Conservation (phyloP, 352 stramenopile species). For the Albugo laibachii region DNA sequence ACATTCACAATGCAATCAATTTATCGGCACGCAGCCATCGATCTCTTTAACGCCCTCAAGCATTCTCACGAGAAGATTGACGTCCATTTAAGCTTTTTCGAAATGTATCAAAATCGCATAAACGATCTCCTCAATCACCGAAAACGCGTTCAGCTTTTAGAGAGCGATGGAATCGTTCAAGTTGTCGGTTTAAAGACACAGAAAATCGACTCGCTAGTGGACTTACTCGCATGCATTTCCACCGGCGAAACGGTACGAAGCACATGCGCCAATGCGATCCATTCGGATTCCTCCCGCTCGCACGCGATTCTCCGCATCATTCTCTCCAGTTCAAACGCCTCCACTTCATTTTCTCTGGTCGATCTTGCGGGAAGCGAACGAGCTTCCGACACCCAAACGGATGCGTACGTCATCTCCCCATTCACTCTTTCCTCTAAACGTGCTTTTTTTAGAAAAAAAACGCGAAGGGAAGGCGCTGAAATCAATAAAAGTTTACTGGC, state of each 20-base stretch:
- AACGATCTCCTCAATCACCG: constrained; percentile 86
- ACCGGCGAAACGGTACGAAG: constrained; percentile 72
- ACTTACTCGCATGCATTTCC: constrained; percentile 82
- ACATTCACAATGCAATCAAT: constrained; percentile 87
- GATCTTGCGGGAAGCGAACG: constrained; percentile 90
- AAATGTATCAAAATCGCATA: constrained; percentile 93
- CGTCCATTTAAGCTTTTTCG: constrained; percentile 86
- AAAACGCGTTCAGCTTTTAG: constrained; percentile 78
- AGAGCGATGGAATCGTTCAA: constrained; percentile 85
- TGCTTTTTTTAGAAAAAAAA: constrained; percentile 33
- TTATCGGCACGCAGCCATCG: constrained; percentile 30
- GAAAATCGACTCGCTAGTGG: constrained; percentile 44
- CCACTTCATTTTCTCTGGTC: constrained; percentile 60
- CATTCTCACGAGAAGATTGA: constrained; percentile 10
- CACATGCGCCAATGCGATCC: constrained; percentile 89
- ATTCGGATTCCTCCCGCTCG: constrained; percentile 84
- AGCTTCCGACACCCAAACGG: constrained; percentile 83
- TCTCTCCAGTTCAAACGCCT: too few species aligned
- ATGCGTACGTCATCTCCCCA: constrained; percentile 15
- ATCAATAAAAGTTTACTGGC: constrained; percentile 94
- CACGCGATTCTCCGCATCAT: constrained; percentile 82
- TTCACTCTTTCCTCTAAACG: not conserved
- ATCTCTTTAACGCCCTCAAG: constrained; percentile 30
- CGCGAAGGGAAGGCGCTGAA: constrained; percentile 88
- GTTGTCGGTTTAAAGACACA: constrained; percentile 83